Percentiles rank a stretch among this genome's conserved stretches.
Conservation (phyloP, 805 yeast species). For the Cyberlindnera sargentensis region DNA sequence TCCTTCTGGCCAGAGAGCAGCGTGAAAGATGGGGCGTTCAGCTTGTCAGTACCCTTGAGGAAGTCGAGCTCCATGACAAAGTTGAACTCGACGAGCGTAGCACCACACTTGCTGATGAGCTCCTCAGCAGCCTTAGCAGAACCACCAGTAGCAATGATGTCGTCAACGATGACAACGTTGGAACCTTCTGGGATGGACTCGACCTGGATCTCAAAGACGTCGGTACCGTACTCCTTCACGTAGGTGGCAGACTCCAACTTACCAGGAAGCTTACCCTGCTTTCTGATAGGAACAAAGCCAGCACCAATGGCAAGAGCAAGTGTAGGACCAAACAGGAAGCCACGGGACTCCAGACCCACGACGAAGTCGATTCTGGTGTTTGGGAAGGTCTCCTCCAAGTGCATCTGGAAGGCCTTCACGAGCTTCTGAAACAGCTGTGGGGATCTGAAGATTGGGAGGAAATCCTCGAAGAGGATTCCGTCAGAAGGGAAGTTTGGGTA, state of each 20-base stretch:
- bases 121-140: constrained; percentile 93
- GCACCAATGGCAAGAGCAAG: constrained; percentile 83
- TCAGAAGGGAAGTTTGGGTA: constrained; percentile 92
- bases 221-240: constrained; percentile 89
- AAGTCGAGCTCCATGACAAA: constrained; percentile 94
- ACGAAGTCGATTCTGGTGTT: constrained; percentile 72
- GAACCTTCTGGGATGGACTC: constrained; percentile 76
- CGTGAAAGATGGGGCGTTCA: constrained; percentile 84
- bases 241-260: constrained; percentile 62
- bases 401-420: constrained; percentile 71
- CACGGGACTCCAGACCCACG: constrained; percentile 95
- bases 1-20: constrained; percentile 77
- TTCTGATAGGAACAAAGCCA: constrained; percentile 93
- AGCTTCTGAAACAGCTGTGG: constrained; percentile 79
- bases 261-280: constrained; percentile 94
- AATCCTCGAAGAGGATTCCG: constrained; percentile 94
- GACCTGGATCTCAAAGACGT: constrained; percentile 81
- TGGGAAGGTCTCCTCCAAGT: constrained; percentile 50
- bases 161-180: constrained; percentile 85
- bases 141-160: constrained; percentile 97
- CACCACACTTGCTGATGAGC: constrained; percentile 60
- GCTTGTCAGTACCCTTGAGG: constrained; percentile 86
- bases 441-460: constrained; percentile 83
- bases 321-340: constrained; percentile 94
- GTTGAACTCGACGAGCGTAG: constrained; percentile 68